Evolutionary conservation across 768 basidiomycete genomes (phyloP).

Genomic region (Mycena metata): DNA sequence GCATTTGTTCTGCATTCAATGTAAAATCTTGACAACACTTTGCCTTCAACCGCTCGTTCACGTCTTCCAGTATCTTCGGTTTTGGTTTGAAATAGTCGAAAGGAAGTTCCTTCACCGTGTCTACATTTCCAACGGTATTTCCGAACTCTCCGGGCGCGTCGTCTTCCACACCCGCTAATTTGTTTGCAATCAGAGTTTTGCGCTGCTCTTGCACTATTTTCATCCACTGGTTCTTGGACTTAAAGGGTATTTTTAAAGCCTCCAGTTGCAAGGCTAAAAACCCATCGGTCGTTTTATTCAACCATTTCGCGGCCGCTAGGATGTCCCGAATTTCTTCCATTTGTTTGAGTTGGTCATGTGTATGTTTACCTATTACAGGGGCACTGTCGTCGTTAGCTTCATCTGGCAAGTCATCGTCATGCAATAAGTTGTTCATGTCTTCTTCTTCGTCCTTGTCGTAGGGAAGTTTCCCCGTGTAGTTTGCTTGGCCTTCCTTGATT

Average conservation of each 20-base stretch:
- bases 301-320: background rate
- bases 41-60: background rate
- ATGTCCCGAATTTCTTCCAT: background rate
- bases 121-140: no score
- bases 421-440: background rate
- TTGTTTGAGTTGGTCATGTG: background rate
- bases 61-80: background rate
- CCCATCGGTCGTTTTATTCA: background rate
- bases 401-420: no score
- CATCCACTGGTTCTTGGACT: background rate
- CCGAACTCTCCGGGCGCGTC: no score
- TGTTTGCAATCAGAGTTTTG: background rate
- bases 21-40: no score
- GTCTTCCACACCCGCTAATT: background rate
- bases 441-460: background rate
- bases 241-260: background rate
- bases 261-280: background rate
- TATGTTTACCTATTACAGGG: background rate
- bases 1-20: no score
- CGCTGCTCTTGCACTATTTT: background rate
- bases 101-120: no score
- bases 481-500: background rate
- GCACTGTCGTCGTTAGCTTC: no score
- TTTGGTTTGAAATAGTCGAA: background rate
- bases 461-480: background rate